Conservation (phyloP, 1,139 yeast species). For the Magnusiomyces ingens region DNA sequence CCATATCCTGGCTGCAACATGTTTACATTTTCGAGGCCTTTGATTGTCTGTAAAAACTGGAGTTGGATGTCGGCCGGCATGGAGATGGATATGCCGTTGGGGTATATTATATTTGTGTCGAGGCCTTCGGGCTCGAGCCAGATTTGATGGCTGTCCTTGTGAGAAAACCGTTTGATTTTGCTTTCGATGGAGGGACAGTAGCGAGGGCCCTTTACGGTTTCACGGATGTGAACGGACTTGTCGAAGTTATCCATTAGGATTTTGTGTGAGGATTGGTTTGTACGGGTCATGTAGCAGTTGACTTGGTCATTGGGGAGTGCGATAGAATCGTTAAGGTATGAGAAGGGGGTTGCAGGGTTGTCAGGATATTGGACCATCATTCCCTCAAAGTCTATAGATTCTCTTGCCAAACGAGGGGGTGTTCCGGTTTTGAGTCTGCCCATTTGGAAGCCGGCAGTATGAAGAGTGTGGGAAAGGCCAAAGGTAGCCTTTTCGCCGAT, state of each 20-base stretch:
- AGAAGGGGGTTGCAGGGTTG: constrained; percentile 80
- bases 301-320: constrained; percentile 46
- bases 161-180: constrained; percentile 73
- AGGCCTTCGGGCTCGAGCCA: constrained; percentile 98
- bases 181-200: constrained; percentile 97
- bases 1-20: constrained; percentile 97
- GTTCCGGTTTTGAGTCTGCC: constrained; percentile 97
- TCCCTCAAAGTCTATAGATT: constrained; percentile 58
- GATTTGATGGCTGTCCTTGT: constrained; percentile 67
- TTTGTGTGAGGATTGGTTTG: constrained; percentile 70
- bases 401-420: constrained; percentile 77
- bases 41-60: constrained; percentile 64
- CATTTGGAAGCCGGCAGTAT: constrained; percentile 68
- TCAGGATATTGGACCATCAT: constrained; percentile 73
- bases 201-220: constrained; percentile 93
- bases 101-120: constrained; percentile 78
- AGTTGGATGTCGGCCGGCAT: constrained; percentile 93
- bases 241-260: constrained; percentile 64
- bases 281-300: constrained; percentile 68
- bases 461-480: constrained; percentile 76
- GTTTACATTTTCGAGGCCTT: constrained; percentile 80
- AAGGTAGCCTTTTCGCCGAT: constrained; percentile 89
- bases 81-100: constrained; percentile 93
- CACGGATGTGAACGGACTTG: constrained; percentile 82
- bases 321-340: constrained; percentile 67